Percentiles rank a stretch among this genome's conserved stretches.
phyloP scores from a whole-genome alignment of 352 stramenopile genomes.

The Hyaloperonospora arabidopsidis region DNA sequence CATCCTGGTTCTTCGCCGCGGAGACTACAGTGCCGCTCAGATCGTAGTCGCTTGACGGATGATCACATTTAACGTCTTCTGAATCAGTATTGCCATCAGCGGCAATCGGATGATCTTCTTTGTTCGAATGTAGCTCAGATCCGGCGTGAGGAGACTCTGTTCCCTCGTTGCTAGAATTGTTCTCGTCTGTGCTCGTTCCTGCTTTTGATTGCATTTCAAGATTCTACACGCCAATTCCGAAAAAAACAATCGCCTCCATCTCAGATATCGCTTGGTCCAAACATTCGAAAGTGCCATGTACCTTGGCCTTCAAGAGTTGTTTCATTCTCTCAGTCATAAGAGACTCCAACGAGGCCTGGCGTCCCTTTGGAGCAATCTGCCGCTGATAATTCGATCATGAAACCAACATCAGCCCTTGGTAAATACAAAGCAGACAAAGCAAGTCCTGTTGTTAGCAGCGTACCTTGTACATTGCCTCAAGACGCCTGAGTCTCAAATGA shows the following conservation, averaged over 20 bases:
- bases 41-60: conserved; percentile 5
- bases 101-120: conserved; percentile 7
- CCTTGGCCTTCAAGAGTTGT: conserved; percentile 37
- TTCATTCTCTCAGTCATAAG: conserved; percentile 42
- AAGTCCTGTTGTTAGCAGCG: conserved; percentile 7
- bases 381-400: conserved; percentile 16
- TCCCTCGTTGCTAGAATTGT: conserved; percentile 12
- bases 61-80: conserved; percentile 31
- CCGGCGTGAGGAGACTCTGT: neutral
- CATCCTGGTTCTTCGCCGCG: conserved; percentile 24
- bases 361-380: conserved; percentile 27
- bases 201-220: conserved; percentile 13
- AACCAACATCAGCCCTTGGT: neutral
- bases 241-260: neutral
- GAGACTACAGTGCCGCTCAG: conserved; percentile 1
- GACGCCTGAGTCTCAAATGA: conserved; percentile 45
- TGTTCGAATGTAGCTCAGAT: conserved; percentile 1
- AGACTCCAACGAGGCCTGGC: conserved; percentile 32
- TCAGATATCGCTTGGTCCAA: neutral
- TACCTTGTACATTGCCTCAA: conserved; percentile 65
- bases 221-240: conserved; percentile 14
- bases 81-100: conserved; percentile 26
- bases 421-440: neutral
- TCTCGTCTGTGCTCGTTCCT: conserved; percentile 3
- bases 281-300: conserved; percentile 6